Conservation (phyloP, 106 monocot genomes). For the Hemerocallis citrina region DNA sequence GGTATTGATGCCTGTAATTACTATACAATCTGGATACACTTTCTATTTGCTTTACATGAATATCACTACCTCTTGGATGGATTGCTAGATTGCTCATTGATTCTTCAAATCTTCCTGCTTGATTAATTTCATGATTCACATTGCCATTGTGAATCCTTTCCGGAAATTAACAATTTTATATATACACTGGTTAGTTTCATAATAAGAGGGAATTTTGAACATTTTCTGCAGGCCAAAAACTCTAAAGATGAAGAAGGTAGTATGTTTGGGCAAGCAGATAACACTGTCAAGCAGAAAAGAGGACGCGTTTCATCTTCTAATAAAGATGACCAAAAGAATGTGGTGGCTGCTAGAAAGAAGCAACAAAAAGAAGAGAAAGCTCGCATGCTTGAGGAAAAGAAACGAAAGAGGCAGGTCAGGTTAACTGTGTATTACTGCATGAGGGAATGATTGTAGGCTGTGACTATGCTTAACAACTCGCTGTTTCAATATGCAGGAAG, state of each 20-base stretch:
- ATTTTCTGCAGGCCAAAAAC: slow-evolving; percentile 14
- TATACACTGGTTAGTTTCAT: background rate
- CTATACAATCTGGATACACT: background rate
- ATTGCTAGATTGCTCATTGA: background rate
- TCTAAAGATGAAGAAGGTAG: slow-evolving; percentile 6
- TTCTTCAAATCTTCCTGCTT: background rate
- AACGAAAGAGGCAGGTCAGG: slow-evolving; percentile 56
- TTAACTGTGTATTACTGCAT: background rate
- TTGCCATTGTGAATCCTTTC: background rate
- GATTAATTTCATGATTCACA: background rate
- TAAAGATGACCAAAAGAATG: slow-evolving; percentile 14
- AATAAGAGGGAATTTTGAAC: background rate
- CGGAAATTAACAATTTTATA: background rate
- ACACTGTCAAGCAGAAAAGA: slow-evolving; percentile 14
- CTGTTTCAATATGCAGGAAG: slow-evolving; percentile 42
- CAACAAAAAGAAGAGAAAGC: slow-evolving; percentile 64
- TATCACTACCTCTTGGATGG: background rate
- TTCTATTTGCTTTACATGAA: background rate
- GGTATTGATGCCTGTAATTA: background rate
- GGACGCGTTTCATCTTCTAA: slow-evolving; percentile 9
- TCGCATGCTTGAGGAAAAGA: slow-evolving; percentile 52
- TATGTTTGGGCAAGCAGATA: slow-evolving; percentile 5
- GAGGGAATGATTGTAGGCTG: background rate
- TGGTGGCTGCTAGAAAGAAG: slow-evolving; percentile 40
- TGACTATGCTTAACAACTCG: background rate